Base-by-base conservation (phyloP, 1,284 basidiomycete species). In the Boletus mariae region DNA sequence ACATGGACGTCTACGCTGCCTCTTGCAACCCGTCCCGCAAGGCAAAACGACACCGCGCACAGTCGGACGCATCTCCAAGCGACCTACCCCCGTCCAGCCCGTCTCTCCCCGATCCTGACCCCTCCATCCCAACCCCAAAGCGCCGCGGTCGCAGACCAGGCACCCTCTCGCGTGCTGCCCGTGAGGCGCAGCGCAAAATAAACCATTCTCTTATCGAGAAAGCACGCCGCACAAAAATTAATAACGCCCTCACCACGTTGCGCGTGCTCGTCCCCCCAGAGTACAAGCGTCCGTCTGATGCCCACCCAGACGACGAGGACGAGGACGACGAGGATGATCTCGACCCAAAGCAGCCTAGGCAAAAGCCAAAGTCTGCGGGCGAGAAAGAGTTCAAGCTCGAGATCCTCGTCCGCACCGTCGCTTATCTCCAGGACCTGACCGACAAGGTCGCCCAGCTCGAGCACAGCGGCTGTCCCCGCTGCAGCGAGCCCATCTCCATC, bases 191-290 rank as follows among this genome's bases (percentile, higher is more conserved):
- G 69, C 84, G 89, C 54, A 87, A 90, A 65, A 79, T 89, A 43
- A 90, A 90, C 67, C 89, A 92, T 62, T 89, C 86, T 10, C 83
- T 90, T 53, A 92, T 92, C 66, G 89, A 92, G 71, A 90, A 91
- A 62, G 84, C 88, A 0, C 75, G 90, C 15, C 76, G 89, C 34
- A 90, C 87, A 2, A 91, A 90, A 75, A 92, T 92, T 56, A 92
- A 92, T 65, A 85, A 90, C 45, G 86, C 89, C 1, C 77, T 92
- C 9, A 75, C 84, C 5, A 80, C 80, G 1, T 70, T 92, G 23
- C 80, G 81, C 53, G 71, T 75, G 54, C 79, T 91, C 52, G 85
- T 91, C 1, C 85, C 87, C 0, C 58, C 72, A 11, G 73, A 80
- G 46, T 77, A 77, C 57, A 78, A 73, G 34, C 70, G 70, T 41